Percentiles rank a stretch among this genome's conserved stretches.
phyloP scores from a whole-genome alignment of 2,329 filamentous ascomycete species.

The Ophioceras dolichostomum region DNA sequence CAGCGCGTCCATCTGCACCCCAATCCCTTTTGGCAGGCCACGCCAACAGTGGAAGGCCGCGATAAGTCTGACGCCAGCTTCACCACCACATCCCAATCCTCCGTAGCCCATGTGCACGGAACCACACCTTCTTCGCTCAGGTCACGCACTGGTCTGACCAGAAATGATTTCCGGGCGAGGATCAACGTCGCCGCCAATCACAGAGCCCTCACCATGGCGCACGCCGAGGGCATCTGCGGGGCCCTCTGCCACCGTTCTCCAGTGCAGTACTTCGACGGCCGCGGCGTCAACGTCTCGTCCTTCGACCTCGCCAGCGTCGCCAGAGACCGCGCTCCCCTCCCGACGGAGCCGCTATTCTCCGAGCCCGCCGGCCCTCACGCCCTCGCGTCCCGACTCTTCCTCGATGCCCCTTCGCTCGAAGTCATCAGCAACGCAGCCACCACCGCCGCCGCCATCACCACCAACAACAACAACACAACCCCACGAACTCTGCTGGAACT shows the following conservation, averaged over 20 bases:
- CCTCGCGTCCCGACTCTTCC: constrained; percentile 4
- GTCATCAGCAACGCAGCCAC: constrained; percentile 1
- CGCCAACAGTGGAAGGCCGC: constrained; percentile 3
- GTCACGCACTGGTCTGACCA: neutral
- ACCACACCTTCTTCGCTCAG: constrained; percentile 4
- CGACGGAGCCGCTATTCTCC: constrained; percentile 12
- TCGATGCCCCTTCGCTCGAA: too few relatives aligned
- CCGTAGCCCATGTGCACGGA: too few relatives aligned
- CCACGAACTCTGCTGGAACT: constrained; percentile 34
- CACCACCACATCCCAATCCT: too few relatives aligned
- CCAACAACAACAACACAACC: constrained; percentile 5
- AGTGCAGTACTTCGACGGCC: constrained; percentile 18
- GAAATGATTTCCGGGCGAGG: neutral
- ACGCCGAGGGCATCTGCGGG: too few relatives aligned
- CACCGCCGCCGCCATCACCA: constrained; percentile 5
- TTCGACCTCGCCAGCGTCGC: constrained; percentile 1
- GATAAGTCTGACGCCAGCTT: too few relatives aligned
- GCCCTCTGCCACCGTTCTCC: constrained; percentile 13
- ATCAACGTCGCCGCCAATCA: neutral
- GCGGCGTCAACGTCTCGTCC: constrained; percentile 1
- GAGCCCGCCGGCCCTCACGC: constrained; percentile 6
- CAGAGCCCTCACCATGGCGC: too few relatives aligned
- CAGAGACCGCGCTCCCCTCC: neutral
- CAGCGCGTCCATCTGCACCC: constrained; percentile 43
- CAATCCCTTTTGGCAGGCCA: constrained; percentile 43